These are phyloP conservation scores for Haplographium delicatum DNA, from an alignment of 495 filamentous ascomycete species.

Conservation along the genomic window DNA sequence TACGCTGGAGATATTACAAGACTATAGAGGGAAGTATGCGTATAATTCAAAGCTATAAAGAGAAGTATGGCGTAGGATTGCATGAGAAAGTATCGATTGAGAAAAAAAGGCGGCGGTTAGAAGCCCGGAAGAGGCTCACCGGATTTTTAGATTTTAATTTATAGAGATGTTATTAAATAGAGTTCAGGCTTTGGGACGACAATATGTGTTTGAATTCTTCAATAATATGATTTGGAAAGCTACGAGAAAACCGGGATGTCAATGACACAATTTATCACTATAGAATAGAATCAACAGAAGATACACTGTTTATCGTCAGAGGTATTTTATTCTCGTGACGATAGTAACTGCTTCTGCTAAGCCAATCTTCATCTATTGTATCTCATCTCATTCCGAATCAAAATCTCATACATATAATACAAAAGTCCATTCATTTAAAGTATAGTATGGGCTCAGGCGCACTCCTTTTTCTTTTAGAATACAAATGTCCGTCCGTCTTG, in stretches of 20 bases:
- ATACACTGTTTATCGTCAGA: background rate
- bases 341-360: background rate
- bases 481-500: background rate
- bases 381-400: background rate
- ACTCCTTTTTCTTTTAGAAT: conserved; percentile 2
- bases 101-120: background rate
- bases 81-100: background rate
- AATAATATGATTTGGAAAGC: too few relatives aligned
- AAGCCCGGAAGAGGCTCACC: too few relatives aligned
- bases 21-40: conserved; percentile 55
- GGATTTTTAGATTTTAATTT: too few relatives aligned
- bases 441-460: background rate
- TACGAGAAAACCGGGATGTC: too few relatives aligned
- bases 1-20: conserved; percentile 57
- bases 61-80: too few relatives aligned
- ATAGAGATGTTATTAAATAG: too few relatives aligned
- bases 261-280: too few relatives aligned
- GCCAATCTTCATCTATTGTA: background rate
- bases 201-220: too few relatives aligned
- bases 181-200: too few relatives aligned
- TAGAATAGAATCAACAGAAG: background rate
- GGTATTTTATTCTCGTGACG: conserved; percentile 5
- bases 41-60: too few relatives aligned
- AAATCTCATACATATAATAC: background rate
- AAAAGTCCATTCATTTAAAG: background rate